Evolutionary conservation across 2,329 filamentous ascomycete species (phyloP), one percentile per base, ranked within the genome.

Genomic region (Pseudogymnoascus pannorum): DNA sequence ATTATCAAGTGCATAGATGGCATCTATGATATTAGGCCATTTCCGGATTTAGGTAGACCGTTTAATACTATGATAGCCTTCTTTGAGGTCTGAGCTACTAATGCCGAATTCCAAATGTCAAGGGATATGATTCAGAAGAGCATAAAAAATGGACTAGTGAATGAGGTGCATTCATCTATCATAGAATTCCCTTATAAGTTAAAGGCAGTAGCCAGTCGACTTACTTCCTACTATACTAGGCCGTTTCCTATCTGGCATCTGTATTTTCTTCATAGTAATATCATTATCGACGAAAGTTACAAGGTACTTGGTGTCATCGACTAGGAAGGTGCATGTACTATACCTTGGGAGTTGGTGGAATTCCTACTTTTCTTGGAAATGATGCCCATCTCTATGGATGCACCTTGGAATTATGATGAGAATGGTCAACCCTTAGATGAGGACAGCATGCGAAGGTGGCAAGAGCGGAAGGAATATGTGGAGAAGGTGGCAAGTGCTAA

Each of bases 261-360:
- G 24, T 69, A 73, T 44, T 71, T 74, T 61, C n/a, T 66, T 14
- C 68, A 72, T 63, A 73, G 65, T 65, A 73, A 72, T 62, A 70
- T 73, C 11, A 66, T 73, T 44, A 66, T 73, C 18, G 66, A 70
- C 58, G 60, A 70, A 16, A 58, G 61, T 20, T 71, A 67, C 60
- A 38, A n/a, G 1, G 65, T 72, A 3, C 61, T 69, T 7, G 68
- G 65, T 35, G 61, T 73, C 38, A 72, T 74, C 48, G 71, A 74
- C 63, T 74, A 71, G 72, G 69, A 73, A 62, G 64, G 63, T 8
- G 67, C 70, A 9, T 63, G 61, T 31, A 58, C 57, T 42, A 36
- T 36, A 33, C 42, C 57, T 36, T 63, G 36, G 51, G 58, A 64
- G 36, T n/a, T 58, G n/a, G 40, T 51, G 58, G 59, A n/a, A 48